Conservation (phyloP, 108 stramenopile genomes). For the Nitzschia sp. region DNA sequence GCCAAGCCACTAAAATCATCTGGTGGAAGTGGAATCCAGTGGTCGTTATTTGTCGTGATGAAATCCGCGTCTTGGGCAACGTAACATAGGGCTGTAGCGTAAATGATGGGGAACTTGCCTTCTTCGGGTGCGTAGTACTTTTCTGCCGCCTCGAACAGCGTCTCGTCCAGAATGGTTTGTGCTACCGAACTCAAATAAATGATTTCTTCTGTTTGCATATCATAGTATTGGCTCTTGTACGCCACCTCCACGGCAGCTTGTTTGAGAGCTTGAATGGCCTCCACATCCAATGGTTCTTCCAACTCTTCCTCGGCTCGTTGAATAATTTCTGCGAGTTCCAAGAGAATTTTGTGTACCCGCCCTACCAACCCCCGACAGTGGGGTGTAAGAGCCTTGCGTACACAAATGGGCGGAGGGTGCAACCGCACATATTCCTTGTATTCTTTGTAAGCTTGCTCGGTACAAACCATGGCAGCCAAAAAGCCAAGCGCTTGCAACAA, state of each 20-base stretch:
- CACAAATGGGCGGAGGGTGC: no score
- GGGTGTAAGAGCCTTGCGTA: no score
- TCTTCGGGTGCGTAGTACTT: neutral
- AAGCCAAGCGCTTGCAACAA: no score
- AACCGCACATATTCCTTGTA: no score
- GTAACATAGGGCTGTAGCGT: slow-evolving; percentile 22
- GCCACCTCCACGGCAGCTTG: slow-evolving; percentile 7
- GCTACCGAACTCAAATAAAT: slow-evolving; percentile 2
- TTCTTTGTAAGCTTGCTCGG: no score
- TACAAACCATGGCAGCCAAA: no score
- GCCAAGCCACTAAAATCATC: neutral
- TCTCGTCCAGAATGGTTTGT: neutral
- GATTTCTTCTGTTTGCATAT: neutral
- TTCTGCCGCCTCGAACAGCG: slow-evolving; percentile 4
- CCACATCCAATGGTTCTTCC: slow-evolving; percentile 14
- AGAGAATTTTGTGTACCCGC: no score
- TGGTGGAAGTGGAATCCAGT: slow-evolving; percentile 4
- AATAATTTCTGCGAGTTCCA: neutral
- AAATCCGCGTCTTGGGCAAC: neutral
- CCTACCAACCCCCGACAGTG: no score
- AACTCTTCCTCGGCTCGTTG: slow-evolving; percentile 23
- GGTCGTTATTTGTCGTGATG: neutral
- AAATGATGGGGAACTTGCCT: slow-evolving; percentile 20
- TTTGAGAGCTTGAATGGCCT: slow-evolving; percentile 15
- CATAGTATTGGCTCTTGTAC: slow-evolving; percentile 20